Conservation (phyloP, 2,329 filamentous ascomycete genomes). For the Curvularia eragrostidis region DNA sequence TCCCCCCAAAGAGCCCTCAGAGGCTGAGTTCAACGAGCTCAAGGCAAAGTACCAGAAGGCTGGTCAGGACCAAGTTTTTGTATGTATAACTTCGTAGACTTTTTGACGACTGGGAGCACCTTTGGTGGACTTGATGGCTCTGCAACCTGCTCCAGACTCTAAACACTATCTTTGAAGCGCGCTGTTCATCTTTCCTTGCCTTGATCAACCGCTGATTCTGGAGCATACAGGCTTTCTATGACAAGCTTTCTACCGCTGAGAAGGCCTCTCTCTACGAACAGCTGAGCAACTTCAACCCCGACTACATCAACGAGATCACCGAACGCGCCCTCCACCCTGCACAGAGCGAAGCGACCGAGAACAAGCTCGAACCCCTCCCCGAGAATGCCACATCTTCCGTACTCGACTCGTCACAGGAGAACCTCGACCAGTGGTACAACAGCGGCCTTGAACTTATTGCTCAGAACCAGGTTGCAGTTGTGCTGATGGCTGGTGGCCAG, state of each 20-base stretch:
- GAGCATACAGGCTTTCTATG: slow-evolving; percentile 69
- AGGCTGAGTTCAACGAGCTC: slow-evolving; percentile 71
- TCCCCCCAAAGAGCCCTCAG: slow-evolving; percentile 62
- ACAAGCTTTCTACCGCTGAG: slow-evolving; percentile 74
- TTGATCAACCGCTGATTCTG: background rate
- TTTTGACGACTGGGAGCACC: slow-evolving; percentile 5
- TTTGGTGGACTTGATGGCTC: slow-evolving; percentile 4
- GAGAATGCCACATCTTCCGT: slow-evolving; percentile 86
- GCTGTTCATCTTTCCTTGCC: background rate
- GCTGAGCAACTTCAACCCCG: slow-evolving; percentile 80
- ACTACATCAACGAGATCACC: slow-evolving; percentile 86
- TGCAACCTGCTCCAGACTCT: background rate
- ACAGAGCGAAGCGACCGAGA: slow-evolving; percentile 61
- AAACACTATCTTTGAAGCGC: background rate
- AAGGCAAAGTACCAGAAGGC: slow-evolving; percentile 76
- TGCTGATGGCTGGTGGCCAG: slow-evolving; percentile 97
- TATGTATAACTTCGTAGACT: slow-evolving; percentile 4
- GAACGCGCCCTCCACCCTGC: slow-evolving; percentile 81
- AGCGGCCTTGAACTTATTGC: slow-evolving; percentile 70
- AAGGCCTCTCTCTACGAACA: slow-evolving; percentile 83
- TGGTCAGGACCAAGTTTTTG: slow-evolving; percentile 81
- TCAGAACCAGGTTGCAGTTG: slow-evolving; percentile 77
- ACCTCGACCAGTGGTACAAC: slow-evolving; percentile 85
- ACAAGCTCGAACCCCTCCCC: slow-evolving; percentile 82
- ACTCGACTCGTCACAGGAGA: slow-evolving; percentile 80